A percentile compares a stretch with the other conserved stretches of the same genome.
phyloP scores from a whole-genome alignment of 78 protist species.

The Trichosphaerium sp. region DNA sequence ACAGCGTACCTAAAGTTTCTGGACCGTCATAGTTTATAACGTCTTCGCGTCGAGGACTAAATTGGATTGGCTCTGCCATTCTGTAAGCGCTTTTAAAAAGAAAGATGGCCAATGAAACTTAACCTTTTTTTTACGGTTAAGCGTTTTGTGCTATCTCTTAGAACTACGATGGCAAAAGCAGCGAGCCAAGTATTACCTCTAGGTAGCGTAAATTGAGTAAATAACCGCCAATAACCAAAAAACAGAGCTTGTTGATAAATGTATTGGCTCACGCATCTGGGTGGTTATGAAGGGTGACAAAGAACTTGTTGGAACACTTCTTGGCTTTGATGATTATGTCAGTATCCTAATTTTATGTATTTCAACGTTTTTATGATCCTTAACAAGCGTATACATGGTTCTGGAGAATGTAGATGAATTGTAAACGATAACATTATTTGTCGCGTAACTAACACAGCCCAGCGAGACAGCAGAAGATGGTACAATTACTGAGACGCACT shows the following conservation, averaged over 20 bases:
- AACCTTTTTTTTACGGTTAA: too few relatives aligned
- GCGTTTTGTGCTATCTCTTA: too few relatives aligned
- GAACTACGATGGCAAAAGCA: too few relatives aligned
- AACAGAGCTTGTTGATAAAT: constrained; percentile 62
- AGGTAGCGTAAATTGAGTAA: too few relatives aligned
- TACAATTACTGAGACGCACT: constrained; percentile 20
- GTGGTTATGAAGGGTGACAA: constrained; percentile 61
- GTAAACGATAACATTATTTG: constrained; percentile 1
- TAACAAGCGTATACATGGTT: constrained; percentile 28
- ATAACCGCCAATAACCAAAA: too few relatives aligned
- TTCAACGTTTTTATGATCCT: neutral
- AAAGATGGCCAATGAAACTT: too few relatives aligned
- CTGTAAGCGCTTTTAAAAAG: too few relatives aligned
- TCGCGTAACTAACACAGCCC: neutral
- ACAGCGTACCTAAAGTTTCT: too few relatives aligned
- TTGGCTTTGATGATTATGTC: constrained; percentile 75
- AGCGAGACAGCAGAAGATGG: constrained; percentile 81
- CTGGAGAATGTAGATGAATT: constrained; percentile 66
- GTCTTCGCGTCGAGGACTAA: too few relatives aligned
- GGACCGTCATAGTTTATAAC: too few relatives aligned
- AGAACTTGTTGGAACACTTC: constrained; percentile 66
- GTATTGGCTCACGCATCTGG: constrained; percentile 63
- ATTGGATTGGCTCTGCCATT: too few relatives aligned
- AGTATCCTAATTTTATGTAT: neutral
- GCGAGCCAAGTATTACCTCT: too few relatives aligned